These are phyloP conservation scores for Acrocalymma vagum DNA, from an alignment of 2,329 filamentous ascomycete genomes.

Conservation along the genomic window DNA sequence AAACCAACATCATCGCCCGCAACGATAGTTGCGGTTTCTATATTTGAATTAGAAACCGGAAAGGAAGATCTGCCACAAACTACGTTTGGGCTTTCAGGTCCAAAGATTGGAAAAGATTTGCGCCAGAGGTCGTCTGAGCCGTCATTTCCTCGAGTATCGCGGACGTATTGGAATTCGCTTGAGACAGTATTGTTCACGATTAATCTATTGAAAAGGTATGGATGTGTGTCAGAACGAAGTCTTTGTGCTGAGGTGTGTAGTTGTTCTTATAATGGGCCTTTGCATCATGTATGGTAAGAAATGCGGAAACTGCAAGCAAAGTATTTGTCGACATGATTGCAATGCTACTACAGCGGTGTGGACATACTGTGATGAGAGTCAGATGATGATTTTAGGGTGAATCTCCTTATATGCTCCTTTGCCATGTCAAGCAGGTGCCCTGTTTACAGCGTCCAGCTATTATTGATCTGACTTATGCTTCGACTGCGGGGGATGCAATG, in stretches of 20 bases:
- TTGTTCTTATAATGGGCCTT: neutral
- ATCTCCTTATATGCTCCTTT: neutral
- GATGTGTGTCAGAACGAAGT: conserved; percentile 2
- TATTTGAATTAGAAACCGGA: conserved; percentile 15
- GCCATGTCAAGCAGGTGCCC: conserved; percentile 7
- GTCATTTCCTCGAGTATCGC: conserved; percentile 16
- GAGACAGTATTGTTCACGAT: conserved; percentile 27
- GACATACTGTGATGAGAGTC: neutral
- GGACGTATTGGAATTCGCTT: conserved; percentile 27
- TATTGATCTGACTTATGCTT: too few species aligned
- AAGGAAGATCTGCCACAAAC: conserved; percentile 19
- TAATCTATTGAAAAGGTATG: conserved; percentile 25
- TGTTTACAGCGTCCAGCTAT: conserved; percentile 3
- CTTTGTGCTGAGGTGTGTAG: conserved; percentile 3
- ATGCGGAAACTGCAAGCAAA: too few species aligned
- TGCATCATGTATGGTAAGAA: too few species aligned
- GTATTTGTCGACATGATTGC: neutral
- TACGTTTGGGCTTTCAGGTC: conserved; percentile 11
- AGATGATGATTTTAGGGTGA: neutral
- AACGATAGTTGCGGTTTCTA: conserved; percentile 21
- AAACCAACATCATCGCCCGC: conserved; percentile 19
- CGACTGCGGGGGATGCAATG: too few species aligned
- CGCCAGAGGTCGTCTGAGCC: conserved; percentile 8
- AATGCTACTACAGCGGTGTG: too few species aligned
- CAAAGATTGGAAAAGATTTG: conserved; percentile 21